Percentiles rank a stretch among this genome's conserved stretches.
Evolutionary conservation across 345 rosid species (phyloP).

Genomic region (Draba incana): DNA sequence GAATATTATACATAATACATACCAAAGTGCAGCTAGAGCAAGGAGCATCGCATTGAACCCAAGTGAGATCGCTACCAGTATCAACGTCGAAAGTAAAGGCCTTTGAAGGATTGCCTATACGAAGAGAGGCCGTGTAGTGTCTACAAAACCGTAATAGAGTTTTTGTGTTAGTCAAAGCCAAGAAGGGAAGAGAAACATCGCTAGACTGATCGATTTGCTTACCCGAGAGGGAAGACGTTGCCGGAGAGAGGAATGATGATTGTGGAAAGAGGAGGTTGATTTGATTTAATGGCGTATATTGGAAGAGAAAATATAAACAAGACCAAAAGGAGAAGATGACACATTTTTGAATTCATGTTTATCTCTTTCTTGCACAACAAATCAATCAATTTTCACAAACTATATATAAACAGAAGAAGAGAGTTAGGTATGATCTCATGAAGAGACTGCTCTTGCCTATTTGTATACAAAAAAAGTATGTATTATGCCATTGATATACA

Average conservation of each 20-base stretch:
- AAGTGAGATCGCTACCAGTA: slow-evolving; percentile 92
- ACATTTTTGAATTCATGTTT: slow-evolving; percentile 8
- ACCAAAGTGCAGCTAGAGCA: slow-evolving; percentile 83
- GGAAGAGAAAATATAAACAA: slow-evolving; percentile 18
- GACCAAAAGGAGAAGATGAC: slow-evolving; percentile 19
- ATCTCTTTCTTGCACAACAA: slow-evolving; percentile 9
- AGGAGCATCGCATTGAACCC: slow-evolving; percentile 97
- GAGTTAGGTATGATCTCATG: background rate
- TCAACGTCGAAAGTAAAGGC: slow-evolving; percentile 68
- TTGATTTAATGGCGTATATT: background rate
- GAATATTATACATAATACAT: slow-evolving; percentile 13
- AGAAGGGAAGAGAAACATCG: background rate
- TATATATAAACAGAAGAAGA: background rate
- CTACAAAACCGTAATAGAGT: slow-evolving; percentile 36
- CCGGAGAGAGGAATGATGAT: slow-evolving; percentile 63
- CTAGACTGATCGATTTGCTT: background rate
- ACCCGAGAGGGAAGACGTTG: slow-evolving; percentile 92
- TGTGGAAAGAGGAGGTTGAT: slow-evolving; percentile 45
- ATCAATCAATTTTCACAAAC: slow-evolving; percentile 1
- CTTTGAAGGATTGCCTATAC: slow-evolving; percentile 74
- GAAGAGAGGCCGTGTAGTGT: slow-evolving; percentile 62
- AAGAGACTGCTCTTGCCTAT: too few species aligned
- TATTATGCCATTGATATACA: background rate
- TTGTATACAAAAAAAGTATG: too few species aligned
- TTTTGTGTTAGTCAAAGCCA: too few species aligned